Base-by-base conservation (phyloP, 176 grass and related monocot species). In the Triticum turgidum region DNA sequence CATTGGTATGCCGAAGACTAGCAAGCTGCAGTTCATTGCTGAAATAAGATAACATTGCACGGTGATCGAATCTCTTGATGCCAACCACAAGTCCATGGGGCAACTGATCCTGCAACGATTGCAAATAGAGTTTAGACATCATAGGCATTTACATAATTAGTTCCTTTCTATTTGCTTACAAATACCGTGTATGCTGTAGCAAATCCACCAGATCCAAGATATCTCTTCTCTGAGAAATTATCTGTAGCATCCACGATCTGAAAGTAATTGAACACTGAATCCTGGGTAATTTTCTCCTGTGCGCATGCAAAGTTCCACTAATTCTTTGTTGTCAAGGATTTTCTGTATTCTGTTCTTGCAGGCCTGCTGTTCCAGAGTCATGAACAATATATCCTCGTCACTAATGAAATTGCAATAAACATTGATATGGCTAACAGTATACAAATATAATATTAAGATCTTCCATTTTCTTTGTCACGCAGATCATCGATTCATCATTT, bases 241-340 rank as follows among this genome's bases (percentile, higher is more conserved):
- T 84, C 67, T 39, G 89, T 87, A 13, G 89, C 85, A 49, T 87
- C 58, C 27, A 80, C 7, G 1, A 91, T 84, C 35, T 91, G 20
- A 68, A n/a, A 35, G 45, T 76, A 87, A 7, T 30, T 38, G 73
- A 91, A 84, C 44, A 29, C 80, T 74, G 15, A 91, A 91, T 49
- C 80, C 85, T 1, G 29, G 30, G 25, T 14, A 87, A 33, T 20
- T 47, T 61, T 87, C 25, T 75, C 83, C 67, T 20, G 61, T 87
- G 35, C 2, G 59, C 13, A 29, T 66, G 59, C 75, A 91, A 32
- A 87, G 61, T 61, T 80, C 51, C 35, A 69, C 62, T 6, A 68
- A 5, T 67, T 80, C 80, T 44, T 87, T 44, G 37, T 7, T 45
- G 58, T 83, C 44, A 6, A 75, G 12, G 39, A 35, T 11, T 78